Conservation (phyloP, 306 rosid genomes). For the Fragaria nilgerrensis region DNA sequence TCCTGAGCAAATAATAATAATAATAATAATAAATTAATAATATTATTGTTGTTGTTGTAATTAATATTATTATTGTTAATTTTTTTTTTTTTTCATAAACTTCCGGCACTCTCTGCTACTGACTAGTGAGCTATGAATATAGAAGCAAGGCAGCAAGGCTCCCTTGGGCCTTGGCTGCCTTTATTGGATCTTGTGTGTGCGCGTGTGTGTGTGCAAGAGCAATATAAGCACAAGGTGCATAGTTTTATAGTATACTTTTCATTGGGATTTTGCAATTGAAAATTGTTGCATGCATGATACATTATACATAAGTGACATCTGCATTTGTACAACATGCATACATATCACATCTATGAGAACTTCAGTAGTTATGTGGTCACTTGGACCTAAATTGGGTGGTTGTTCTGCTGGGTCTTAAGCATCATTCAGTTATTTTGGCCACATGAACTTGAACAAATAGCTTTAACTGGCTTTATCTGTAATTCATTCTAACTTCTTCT, state of each 20-base stretch:
- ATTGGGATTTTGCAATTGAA: neutral
- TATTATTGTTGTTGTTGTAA: no score
- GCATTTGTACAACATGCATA: neutral
- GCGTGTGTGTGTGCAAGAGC: no score
- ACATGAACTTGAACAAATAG: conserved; percentile 5
- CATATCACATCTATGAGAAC: neutral
- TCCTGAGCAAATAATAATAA: no score
- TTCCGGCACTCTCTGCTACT: neutral
- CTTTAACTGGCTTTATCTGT: neutral
- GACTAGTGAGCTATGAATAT: neutral
- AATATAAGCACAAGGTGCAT: neutral
- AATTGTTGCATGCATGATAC: neutral
- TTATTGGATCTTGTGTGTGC: neutral
- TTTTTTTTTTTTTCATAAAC: neutral
- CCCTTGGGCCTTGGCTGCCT: neutral
- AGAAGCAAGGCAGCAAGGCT: neutral
- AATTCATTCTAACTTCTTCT: conserved; percentile 27
- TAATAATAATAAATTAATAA: no score
- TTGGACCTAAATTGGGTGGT: neutral
- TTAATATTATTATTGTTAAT: no score
- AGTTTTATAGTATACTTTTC: neutral
- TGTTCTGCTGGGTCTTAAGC: neutral
- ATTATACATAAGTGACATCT: neutral
- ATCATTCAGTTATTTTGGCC: conserved; percentile 7
- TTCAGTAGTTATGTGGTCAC: neutral